These are phyloP conservation scores for Nothophaeocryptopus gaeumannii DNA, from an alignment of 2,329 filamentous ascomycete species.

Conservation along the genomic window DNA sequence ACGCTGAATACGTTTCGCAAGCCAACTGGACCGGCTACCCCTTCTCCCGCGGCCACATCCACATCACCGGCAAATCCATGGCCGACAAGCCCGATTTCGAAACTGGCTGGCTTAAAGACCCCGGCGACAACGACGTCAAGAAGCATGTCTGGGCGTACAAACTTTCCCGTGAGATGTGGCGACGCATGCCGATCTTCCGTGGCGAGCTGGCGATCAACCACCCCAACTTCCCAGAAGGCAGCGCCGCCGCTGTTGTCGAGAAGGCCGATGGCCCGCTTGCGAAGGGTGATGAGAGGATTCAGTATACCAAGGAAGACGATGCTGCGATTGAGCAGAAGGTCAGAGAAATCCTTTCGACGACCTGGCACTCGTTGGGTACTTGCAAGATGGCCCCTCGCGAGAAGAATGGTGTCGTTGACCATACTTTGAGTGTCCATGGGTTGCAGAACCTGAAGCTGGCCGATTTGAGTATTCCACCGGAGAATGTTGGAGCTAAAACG, in stretches of 20 bases:
- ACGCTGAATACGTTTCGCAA: conserved; percentile 52
- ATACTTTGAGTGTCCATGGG: conserved; percentile 41
- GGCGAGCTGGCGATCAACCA: conserved; percentile 41
- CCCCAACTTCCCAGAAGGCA: conserved; percentile 39
- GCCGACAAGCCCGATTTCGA: conserved; percentile 55
- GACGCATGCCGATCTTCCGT: conserved; percentile 53
- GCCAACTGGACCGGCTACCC: conserved; percentile 59
- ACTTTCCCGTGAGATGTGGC: conserved; percentile 59
- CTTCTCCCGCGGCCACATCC: conserved; percentile 59
- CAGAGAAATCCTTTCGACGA: conserved; percentile 40
- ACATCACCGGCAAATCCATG: conserved; percentile 52
- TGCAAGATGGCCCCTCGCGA: conserved; percentile 40
- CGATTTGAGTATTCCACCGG: conserved; percentile 43
- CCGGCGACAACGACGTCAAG: conserved; percentile 57
- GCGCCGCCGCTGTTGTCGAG: conserved; percentile 44
- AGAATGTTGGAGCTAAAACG: conserved; percentile 48
- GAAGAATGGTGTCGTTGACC: conserved; percentile 41
- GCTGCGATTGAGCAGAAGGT: conserved; percentile 43
- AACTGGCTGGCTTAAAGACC: conserved; percentile 55
- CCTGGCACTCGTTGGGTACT: conserved; percentile 43
- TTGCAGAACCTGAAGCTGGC: conserved; percentile 42
- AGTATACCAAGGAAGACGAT: conserved; percentile 39
- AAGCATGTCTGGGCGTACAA: conserved; percentile 64
- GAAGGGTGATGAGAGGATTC: conserved; percentile 51
- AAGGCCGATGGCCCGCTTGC: conserved; percentile 33